Evolutionary conservation across 2,329 filamentous ascomycete species (phyloP).

Genomic region (Ophiostoma angusticollis): DNA sequence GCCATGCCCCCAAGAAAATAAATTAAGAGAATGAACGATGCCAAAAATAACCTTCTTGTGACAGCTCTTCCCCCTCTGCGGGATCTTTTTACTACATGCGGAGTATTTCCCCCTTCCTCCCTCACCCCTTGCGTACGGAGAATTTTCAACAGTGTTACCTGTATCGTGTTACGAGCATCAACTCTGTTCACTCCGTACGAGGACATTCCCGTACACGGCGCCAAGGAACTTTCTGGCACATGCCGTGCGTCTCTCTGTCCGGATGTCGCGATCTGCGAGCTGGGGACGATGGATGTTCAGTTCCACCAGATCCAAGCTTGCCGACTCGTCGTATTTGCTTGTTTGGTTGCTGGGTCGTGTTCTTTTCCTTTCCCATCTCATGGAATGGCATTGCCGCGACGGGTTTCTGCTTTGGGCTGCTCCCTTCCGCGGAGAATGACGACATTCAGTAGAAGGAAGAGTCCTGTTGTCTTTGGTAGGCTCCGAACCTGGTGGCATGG

Average conservation of each 20-base stretch:
- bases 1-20: slow-evolving; percentile 5
- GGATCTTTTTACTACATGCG: too few relatives aligned
- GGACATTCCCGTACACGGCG: too few relatives aligned
- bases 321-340: neutral
- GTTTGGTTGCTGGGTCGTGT: neutral
- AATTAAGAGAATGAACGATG: slow-evolving; percentile 10
- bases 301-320: slow-evolving; percentile 10
- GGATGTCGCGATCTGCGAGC: slow-evolving; percentile 6
- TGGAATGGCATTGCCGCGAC: too few relatives aligned
- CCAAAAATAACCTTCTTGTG: slow-evolving; percentile 12
- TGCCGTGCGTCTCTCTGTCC: too few relatives aligned
- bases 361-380: neutral
- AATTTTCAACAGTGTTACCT: too few relatives aligned
- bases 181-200: neutral
- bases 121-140: neutral
- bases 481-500: too few relatives aligned
- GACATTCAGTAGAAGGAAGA: too few relatives aligned
- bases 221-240: too few relatives aligned
- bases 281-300: neutral
- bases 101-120: neutral
- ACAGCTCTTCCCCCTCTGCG: neutral
- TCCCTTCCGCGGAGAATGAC: too few relatives aligned
- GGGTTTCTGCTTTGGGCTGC: too few relatives aligned
- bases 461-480: too few relatives aligned
- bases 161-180: neutral